Percentiles rank a stretch among this genome's conserved stretches.
Conservation (phyloP, 2,329 filamentous ascomycete species). For the Botrytis byssoidea region DNA sequence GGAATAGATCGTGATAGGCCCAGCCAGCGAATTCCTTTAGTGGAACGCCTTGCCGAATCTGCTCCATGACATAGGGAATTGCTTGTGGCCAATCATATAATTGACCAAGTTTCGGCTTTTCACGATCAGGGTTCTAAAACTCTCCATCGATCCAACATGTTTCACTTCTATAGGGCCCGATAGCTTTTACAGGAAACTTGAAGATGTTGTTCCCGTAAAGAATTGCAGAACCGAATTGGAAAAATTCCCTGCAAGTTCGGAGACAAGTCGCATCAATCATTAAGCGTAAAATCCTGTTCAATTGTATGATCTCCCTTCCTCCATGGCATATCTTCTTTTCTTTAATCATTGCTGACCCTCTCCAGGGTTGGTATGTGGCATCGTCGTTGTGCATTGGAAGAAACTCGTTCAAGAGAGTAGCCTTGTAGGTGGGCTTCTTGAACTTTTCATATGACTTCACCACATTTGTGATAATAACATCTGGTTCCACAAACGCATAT, state of each 20-base stretch:
- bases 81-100: neutral
- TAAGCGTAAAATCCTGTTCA: neutral
- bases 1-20: conserved; percentile 24
- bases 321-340: neutral
- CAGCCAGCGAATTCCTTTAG: conserved; percentile 14
- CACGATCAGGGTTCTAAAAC: neutral
- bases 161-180: too few species aligned
- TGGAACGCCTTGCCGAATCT: neutral
- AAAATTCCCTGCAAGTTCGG: neutral
- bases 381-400: neutral
- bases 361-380: neutral
- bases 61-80: neutral
- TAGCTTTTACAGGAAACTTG: neutral
- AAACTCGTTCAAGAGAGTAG: neutral
- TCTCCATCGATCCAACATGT: neutral
- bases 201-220: neutral
- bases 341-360: neutral
- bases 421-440: neutral
- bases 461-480: neutral
- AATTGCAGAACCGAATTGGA: neutral
- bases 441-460: too few species aligned
- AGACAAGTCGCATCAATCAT: neutral
- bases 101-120: neutral
- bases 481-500: neutral
- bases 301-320: neutral